phyloP scores from a whole-genome alignment of 1,139 yeast species.

The Kodamaea fungicola region DNA sequence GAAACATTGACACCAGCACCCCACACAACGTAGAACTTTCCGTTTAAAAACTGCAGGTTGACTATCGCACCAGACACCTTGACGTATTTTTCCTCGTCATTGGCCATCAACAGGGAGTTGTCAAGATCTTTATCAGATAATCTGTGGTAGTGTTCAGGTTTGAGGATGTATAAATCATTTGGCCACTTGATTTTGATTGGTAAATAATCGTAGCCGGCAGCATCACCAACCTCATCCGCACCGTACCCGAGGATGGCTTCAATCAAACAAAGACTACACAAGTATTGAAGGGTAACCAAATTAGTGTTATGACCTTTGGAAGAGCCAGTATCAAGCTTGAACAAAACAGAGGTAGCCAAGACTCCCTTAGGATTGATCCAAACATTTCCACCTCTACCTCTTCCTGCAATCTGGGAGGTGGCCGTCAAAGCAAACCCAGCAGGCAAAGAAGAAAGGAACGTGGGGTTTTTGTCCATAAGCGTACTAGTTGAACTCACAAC shows the following conservation, averaged over 20 bases:
- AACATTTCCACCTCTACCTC: conserved; percentile 92
- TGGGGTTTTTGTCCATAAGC: conserved; percentile 68
- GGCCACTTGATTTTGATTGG: conserved; percentile 96
- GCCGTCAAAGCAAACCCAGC: conserved; percentile 73
- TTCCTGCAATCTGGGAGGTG: conserved; percentile 81
- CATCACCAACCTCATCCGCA: conserved; percentile 39
- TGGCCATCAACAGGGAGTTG: conserved; percentile 36
- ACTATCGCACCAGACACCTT: conserved; percentile 86
- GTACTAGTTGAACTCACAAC: conserved; percentile 87
- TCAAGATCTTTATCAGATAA: conserved; percentile 28
- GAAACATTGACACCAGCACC: conserved; percentile 88
- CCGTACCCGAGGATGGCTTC: conserved; percentile 69
- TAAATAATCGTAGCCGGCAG: conserved; percentile 62
- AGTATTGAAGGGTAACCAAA: conserved; percentile 81
- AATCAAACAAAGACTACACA: conserved; percentile 78
- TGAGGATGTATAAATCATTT: conserved; percentile 78
- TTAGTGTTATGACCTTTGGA: conserved; percentile 16
- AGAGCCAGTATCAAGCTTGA: conserved; percentile 42
- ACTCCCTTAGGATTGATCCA: conserved; percentile 97
- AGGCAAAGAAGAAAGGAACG: conserved; percentile 57
- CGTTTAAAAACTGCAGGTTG: conserved; percentile 65
- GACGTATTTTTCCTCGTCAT: conserved; percentile 50
- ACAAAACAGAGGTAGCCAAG: conserved; percentile 71
- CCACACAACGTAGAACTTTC: conserved; percentile 60
- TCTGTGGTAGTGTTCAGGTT: conserved; percentile 51